Percentiles rank a stretch among this genome's conserved stretches.
phyloP scores from a whole-genome alignment of 306 rosid species.

The Castanospermum australe region DNA sequence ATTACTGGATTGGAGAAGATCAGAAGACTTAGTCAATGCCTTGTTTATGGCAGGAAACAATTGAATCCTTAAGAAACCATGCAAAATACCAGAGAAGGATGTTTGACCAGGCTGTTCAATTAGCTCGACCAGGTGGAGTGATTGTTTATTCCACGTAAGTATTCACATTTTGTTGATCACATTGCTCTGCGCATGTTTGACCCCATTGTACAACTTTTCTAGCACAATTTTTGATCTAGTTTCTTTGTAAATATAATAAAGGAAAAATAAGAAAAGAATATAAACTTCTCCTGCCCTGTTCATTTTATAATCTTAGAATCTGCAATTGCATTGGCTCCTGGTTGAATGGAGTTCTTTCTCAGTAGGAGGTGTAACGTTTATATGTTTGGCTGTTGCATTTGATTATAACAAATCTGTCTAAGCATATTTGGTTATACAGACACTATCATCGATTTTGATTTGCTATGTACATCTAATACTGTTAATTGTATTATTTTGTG shows the following conservation, averaged over 20 bases:
- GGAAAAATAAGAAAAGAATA: not conserved
- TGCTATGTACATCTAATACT: not conserved
- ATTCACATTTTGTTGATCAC: constrained; percentile 28
- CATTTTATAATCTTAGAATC: not conserved
- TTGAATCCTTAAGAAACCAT: constrained; percentile 73
- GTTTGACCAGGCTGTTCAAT: constrained; percentile 94
- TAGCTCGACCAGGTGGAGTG: constrained; percentile 83
- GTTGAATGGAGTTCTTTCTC: not conserved
- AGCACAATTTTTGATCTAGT: not conserved
- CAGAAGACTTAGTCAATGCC: not conserved
- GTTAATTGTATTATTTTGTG: not conserved
- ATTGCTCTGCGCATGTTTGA: not conserved
- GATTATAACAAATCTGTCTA: not conserved
- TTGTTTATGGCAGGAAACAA: constrained; percentile 63
- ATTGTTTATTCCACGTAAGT: constrained; percentile 94
- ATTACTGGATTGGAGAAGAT: not conserved
- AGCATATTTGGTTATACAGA: not conserved
- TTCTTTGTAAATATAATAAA: not conserved
- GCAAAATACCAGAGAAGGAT: constrained; percentile 81
- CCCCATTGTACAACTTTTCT: not conserved
- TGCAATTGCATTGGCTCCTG: not conserved
- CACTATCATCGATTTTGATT: not conserved
- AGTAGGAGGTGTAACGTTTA: not conserved
- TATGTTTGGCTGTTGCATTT: not conserved
- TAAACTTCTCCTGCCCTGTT: not conserved